Conservation (phyloP, 139 green algal genomes). For the Picochlorum sp. region DNA sequence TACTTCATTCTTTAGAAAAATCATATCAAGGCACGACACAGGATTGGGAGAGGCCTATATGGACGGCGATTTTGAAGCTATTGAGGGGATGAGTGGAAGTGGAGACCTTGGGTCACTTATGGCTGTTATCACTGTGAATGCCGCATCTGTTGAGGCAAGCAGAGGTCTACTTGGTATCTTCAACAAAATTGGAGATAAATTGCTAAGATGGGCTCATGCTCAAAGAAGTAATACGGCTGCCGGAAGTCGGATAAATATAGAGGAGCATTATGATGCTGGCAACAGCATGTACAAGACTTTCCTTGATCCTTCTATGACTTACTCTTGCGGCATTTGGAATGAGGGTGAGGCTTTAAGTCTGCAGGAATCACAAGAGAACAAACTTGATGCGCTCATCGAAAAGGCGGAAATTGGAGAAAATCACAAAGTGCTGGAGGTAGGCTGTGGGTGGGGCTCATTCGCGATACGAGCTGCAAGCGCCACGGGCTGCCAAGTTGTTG, state of each 20-base stretch:
- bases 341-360: constrained; percentile 1
- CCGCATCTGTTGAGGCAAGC: constrained; percentile 26
- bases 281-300: constrained; percentile 92
- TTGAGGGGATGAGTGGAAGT: neutral
- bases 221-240: constrained; percentile 65
- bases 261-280: constrained; percentile 94
- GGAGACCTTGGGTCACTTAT: constrained; percentile 57
- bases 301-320: constrained; percentile 90
- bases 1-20: constrained; percentile 63
- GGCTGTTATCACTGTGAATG: constrained; percentile 56
- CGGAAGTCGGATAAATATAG: constrained; percentile 80
- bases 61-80: constrained; percentile 55
- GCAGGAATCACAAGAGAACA: constrained; percentile 54
- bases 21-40: constrained; percentile 68
- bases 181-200: constrained; percentile 66
- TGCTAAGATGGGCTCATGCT: constrained; percentile 66
- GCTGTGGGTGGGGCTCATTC: constrained; percentile 92
- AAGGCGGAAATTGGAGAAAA: constrained; percentile 25
- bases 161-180: constrained; percentile 58
- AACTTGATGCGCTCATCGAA: constrained; percentile 77
- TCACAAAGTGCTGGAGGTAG: constrained; percentile 89
- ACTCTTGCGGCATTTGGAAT: constrained; percentile 65
- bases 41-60: constrained; percentile 91
- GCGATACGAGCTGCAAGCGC: constrained; percentile 67
- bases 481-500: constrained; percentile 32